Base-by-base conservation (phyloP, 495 filamentous ascomycete genomes). In the Podospora anserina region DNA sequence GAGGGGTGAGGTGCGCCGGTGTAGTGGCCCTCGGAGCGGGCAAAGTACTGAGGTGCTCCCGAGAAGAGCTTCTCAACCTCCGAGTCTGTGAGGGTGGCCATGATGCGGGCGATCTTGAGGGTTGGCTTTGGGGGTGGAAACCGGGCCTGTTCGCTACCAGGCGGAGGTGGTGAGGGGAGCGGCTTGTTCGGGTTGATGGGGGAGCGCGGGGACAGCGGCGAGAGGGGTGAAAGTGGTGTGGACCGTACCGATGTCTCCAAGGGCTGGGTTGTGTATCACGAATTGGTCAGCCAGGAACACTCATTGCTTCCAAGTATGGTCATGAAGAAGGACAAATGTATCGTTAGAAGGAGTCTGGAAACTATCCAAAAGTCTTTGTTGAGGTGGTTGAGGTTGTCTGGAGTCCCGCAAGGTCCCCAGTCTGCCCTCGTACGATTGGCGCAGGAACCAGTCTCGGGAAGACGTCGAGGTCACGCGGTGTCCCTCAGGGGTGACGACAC, bases 1-100 rank as follows among this genome's bases (percentile, higher is more conserved):
- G 84, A 85, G 44, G 89, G 89, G 71, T 88, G 86, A 65, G 84
- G 84, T 32, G 84, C 82, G 18, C 84, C 82, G 77, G 76, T 83
- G 64, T 79, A 82, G 69, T 84, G 81, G 27, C 82, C 82, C 71
- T 79, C 84, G 76, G 81, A 87, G 72, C 79, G 82, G 77, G 78
- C 87, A 70, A 89, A 83, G 75, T 90, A 93, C 73, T 91, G 90
- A 53, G 90, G 90, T 16, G 90, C 90, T n/a, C 90, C 90, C 32
- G 89, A 91, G 74, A 93, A 89, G 49, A 93, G 81, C 61, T 86
- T 85, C 74, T 89, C 88, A 67, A 91, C 75, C 61, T 92, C 89
- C 26, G 82, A 79, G 28, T 84, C 84, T 32, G 82, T 86, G 59
- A 91, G 78, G n/a, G 82, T 81, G 58, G 83, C 75, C 78, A 86